Percentiles rank a stretch among this genome's conserved stretches.
Evolutionary conservation across 495 filamentous ascomycete species (phyloP).

Genomic region (Penicillium canescens): DNA sequence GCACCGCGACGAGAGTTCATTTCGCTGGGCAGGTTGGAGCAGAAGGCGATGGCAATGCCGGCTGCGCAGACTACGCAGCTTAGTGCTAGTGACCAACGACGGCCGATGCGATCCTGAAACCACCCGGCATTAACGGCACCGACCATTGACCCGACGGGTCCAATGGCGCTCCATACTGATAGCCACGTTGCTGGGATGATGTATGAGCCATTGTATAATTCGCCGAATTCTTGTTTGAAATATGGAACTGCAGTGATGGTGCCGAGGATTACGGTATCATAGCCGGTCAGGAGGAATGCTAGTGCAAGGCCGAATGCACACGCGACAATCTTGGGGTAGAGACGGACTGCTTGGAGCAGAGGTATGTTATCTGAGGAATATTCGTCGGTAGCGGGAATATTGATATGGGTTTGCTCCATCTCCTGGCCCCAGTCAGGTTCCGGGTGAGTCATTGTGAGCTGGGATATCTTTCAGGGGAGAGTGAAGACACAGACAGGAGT

Average conservation of each 20-base stretch:
- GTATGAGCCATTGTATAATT: conserved; percentile 25
- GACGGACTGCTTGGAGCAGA: conserved; percentile 11
- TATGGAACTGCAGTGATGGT: conserved; percentile 44
- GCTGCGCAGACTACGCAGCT: conserved; percentile 37
- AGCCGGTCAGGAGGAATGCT: conserved; percentile 42
- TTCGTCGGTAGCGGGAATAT: neutral
- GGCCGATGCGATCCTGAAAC: conserved; percentile 42
- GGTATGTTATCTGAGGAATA: neutral
- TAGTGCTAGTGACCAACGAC: conserved; percentile 33
- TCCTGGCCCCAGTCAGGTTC: neutral
- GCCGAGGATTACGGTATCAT: conserved; percentile 45
- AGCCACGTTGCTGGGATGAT: conserved; percentile 50
- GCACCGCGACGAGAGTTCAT: conserved; percentile 26
- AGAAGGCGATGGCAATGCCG: conserved; percentile 35
- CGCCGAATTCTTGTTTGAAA: conserved; percentile 42
- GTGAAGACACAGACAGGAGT: neutral
- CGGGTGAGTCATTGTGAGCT: neutral
- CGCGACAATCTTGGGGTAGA: conserved; percentile 22
- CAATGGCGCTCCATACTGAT: conserved; percentile 42
- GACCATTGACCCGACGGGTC: conserved; percentile 38
- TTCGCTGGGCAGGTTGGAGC: conserved; percentile 25
- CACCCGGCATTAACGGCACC: conserved; percentile 37
- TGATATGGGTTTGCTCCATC: neutral
- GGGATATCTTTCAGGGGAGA: neutral
- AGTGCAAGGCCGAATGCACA: conserved; percentile 29